Base-by-base conservation (phyloP, 805 yeast species). In the Jamesozyma jinghongensis region DNA sequence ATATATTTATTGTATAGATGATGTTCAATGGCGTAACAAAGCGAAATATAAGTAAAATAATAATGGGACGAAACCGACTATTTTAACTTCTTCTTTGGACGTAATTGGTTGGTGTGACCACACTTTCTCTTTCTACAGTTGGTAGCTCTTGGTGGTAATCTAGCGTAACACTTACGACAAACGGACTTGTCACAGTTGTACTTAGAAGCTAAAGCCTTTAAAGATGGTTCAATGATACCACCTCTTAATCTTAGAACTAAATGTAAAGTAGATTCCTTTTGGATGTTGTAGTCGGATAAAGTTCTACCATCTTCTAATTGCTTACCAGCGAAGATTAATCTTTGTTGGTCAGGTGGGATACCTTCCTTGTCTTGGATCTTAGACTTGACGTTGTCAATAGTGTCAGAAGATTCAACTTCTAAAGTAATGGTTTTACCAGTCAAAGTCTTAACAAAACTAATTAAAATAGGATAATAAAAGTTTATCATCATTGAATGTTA, bases 51-150 rank as follows among this genome's bases (percentile, higher is more conserved):
- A 27, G 16, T 66, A 67, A 64, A 61, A 63, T 72, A 67, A 71
- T 33, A 32, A 37, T 35, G n/a, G 27, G n/a, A n/a, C 14, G 34
- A 40, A 40, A 29, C 19, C 39, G 32, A 12, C 50, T 75, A 85
- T 79, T 85, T 85, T 70, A 85, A 79, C 85, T 87, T 87, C 90
- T 87, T 87, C 92, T 88, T 88, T 75, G 96, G 96, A 79, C 97
- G 85, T 73, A 88, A 84, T 79, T 88, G 97, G 80, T 88, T 88
- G 70, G 95, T 77, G 90, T 88, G 97, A 67, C 97, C 97, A 75
- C 97, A 88, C 81, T 88, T 88, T 85, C 95, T 86, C 96, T 88
- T 88, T 79, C 97, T 85, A 81, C 97, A 88, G 95, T 88, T 88
- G 74, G 96, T 88, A 63, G 97, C 97, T 83, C 97, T 90, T 74